Evolutionary conservation across 371 early-diverging fungal genomes (phyloP).

Genomic region (Smittium culicis): DNA sequence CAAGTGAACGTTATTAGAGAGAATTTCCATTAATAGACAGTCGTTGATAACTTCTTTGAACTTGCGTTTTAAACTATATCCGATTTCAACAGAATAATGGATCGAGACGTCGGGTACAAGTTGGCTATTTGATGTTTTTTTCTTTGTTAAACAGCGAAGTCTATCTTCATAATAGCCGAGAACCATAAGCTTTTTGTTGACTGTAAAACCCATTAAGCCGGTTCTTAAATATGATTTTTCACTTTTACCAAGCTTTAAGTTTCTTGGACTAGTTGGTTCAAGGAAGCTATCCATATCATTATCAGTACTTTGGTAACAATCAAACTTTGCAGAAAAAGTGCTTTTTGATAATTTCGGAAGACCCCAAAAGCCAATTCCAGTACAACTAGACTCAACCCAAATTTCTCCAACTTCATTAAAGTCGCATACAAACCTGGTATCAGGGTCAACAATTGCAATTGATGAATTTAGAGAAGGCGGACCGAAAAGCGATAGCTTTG

Average conservation of each 20-base stretch:
- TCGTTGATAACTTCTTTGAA: conserved; percentile 19
- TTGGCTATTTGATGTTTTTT: not conserved
- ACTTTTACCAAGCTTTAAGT: conserved; percentile 14
- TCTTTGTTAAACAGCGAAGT: conserved; percentile 33
- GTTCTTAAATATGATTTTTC: conserved; percentile 54
- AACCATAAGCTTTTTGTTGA: conserved; percentile 54
- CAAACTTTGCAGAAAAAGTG: conserved; percentile 50
- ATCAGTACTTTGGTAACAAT: conserved; percentile 15
- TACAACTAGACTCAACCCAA: conserved; percentile 63
- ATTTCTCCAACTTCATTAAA: conserved; percentile 69
- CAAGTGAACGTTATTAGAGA: conserved; percentile 44
- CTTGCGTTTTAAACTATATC: conserved; percentile 16
- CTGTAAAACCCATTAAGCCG: conserved; percentile 62
- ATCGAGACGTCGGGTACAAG: not conserved
- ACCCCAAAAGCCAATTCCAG: conserved; percentile 69
- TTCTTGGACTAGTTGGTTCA: conserved; percentile 30
- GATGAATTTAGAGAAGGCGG: conserved; percentile 29
- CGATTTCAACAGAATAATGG: conserved; percentile 27
- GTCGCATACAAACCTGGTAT: conserved; percentile 53
- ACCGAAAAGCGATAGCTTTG: conserved; percentile 26
- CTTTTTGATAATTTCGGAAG: conserved; percentile 54
- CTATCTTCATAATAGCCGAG: conserved; percentile 60
- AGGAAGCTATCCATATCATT: conserved; percentile 10
- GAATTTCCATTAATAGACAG: conserved; percentile 46
- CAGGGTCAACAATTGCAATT: conserved; percentile 69